A percentile compares a stretch with the other conserved stretches of the same genome.
Conservation (phyloP, 2,329 filamentous ascomycete species). For the Microdochium paspali region DNA sequence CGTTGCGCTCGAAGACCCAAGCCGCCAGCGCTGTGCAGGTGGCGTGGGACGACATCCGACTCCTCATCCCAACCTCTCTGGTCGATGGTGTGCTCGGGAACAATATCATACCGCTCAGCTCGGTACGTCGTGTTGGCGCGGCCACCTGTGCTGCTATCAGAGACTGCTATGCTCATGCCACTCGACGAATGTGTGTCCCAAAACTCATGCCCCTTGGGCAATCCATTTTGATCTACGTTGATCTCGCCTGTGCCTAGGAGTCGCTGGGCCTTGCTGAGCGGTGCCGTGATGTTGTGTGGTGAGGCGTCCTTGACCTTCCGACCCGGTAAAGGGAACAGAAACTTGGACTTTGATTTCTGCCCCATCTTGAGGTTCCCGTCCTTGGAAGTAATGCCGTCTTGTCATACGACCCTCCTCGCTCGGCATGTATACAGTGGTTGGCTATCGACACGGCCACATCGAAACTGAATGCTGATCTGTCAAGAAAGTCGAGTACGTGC, state of each 20-base stretch:
- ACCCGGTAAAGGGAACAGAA: slow-evolving; percentile 37
- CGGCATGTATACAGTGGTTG: not conserved
- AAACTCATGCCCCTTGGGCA: slow-evolving; percentile 10
- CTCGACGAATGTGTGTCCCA: slow-evolving; percentile 35
- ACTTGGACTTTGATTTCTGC: slow-evolving; percentile 25
- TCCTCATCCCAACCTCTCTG: slow-evolving; percentile 34
- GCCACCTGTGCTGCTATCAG: slow-evolving; percentile 29
- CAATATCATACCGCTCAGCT: not conserved
- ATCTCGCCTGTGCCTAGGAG: slow-evolving; percentile 37
- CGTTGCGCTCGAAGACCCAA: slow-evolving; percentile 5
- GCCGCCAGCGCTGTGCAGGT: slow-evolving; percentile 5
- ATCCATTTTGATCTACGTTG: slow-evolving; percentile 26
- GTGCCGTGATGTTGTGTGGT: slow-evolving; percentile 19
- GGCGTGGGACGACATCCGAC: slow-evolving; percentile 33
- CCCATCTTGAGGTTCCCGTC: slow-evolving; percentile 20
- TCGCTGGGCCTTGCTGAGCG: slow-evolving; percentile 41
- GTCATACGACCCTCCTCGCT: not conserved
- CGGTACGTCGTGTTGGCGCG: not conserved
- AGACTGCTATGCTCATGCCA: slow-evolving; percentile 32
- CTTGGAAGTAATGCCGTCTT: not conserved
- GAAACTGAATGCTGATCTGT: too few relatives aligned
- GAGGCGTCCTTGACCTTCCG: slow-evolving; percentile 29
- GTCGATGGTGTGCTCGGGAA: slow-evolving; percentile 7
- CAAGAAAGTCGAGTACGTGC: too few relatives aligned
- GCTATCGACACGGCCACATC: not conserved